A percentile compares a stretch with the other conserved stretches of the same genome.
Conservation (phyloP, 2,329 filamentous ascomycete genomes). For the Fusarium fracticaudum region DNA sequence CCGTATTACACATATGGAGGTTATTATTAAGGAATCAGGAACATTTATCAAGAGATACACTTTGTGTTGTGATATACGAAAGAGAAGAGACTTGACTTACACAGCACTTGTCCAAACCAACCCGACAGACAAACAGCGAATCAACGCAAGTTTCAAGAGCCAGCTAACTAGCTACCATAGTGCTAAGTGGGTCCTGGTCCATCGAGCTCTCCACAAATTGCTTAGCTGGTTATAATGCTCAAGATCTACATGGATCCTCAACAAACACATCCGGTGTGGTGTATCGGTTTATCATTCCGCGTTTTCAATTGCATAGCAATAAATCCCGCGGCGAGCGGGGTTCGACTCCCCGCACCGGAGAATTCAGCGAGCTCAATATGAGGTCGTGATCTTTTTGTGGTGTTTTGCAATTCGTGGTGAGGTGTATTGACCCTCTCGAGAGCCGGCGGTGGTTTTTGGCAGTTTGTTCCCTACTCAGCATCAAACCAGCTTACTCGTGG, state of each 20-base stretch:
- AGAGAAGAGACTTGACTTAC: neutral
- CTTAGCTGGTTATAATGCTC: fast-evolving
- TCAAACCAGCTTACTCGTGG: neutral
- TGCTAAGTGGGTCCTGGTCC: neutral
- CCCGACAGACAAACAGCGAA: neutral
- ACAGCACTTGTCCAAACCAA: neutral
- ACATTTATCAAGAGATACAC: no score
- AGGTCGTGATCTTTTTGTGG: neutral
- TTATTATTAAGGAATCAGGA: neutral
- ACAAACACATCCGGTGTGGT: constrained; percentile 31
- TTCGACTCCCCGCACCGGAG: constrained; percentile 38
- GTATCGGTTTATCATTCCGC: constrained; percentile 39
- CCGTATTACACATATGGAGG: neutral
- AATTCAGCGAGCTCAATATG: fast-evolving
- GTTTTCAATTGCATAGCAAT: constrained; percentile 22
- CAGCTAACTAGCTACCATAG: no score
- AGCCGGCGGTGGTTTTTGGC: neutral
- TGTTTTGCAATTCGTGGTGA: neutral
- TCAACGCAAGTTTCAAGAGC: neutral
- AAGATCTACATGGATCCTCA: neutral
- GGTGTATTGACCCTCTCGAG: neutral
- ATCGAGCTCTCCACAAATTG: neutral
- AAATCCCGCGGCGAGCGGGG: constrained; percentile 33
- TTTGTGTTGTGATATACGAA: neutral
- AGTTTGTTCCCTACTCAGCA: no score